Base-by-base conservation (phyloP, 2,329 filamentous ascomycete species). In the Pyricularia sp. region DNA sequence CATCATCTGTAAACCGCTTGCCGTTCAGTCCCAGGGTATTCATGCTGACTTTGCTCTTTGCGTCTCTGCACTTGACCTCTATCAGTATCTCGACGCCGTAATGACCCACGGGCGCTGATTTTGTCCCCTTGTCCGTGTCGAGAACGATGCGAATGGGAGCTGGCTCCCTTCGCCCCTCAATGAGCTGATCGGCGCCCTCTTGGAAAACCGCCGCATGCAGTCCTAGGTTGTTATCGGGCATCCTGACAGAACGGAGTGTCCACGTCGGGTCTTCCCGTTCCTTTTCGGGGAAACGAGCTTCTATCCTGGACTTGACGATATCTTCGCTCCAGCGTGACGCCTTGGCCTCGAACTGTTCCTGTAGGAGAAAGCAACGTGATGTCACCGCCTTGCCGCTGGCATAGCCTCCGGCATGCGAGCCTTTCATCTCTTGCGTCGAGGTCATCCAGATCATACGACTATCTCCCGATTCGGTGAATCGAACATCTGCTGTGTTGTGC, bases 191-290 rank as follows among this genome's bases (percentile, higher is more conserved):
- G 20, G 87, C 85, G 0, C 85, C 86, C 75, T 93, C 89, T 73
- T 93, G 90, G 70, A 91, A 92, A 3, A 94, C 84, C 6, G 91
- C 90, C 1, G 88, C 87, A 73, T 88, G 86, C 30, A 90, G 73
- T 11, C 83, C 85, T 11, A 90, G 78, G 68, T 84, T 85, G 70
- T 80, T 85, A 74, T 89, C 90, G 55, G 85, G 83, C 76, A 88
- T 85, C 70, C 84, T 86, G 17, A 88, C 85, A 25, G 89, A 91
- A 55, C 93, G 87, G 36, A 96, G 85, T 36, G 91, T 91, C 93
- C 93, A 97, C 73, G 86, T 88, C 20, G 89, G 85, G 70, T 90
- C 87, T 77, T 97, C 93, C 70, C 94, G 88, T 80, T 97, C 92
- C n/a, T 82, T 78, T 76, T 97, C 93, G 0, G 91, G 82, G 74